Conservation (phyloP, 2,329 filamentous ascomycete genomes). For the Nectriaceae sp. region DNA sequence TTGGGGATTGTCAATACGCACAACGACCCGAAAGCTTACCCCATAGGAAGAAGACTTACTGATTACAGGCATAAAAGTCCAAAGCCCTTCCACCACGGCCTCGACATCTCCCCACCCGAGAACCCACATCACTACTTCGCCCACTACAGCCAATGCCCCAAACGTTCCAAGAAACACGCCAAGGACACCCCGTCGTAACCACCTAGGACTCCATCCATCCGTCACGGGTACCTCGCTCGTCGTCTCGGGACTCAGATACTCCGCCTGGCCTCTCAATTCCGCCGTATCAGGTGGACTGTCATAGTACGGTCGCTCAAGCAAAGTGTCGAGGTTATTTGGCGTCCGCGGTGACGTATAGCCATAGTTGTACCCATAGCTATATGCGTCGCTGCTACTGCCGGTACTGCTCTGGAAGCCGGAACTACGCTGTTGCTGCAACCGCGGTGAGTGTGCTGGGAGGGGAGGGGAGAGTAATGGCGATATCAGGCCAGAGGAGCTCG, state of each 20-base stretch:
- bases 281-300: constrained; percentile 22
- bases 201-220: constrained; percentile 29
- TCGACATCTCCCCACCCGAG: constrained; percentile 21
- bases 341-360: background rate
- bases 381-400: background rate
- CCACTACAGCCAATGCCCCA: constrained; percentile 20
- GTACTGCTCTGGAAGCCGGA: constrained; percentile 13
- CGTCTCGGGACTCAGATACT: constrained; percentile 9
- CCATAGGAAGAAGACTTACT: constrained; percentile 27
- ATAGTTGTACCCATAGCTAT: background rate
- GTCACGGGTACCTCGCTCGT: constrained; percentile 21
- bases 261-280: constrained; percentile 14
- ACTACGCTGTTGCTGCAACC: constrained; percentile 2
- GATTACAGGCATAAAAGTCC: constrained; percentile 31
- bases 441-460: constrained; percentile 10
- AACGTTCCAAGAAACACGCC: constrained; percentile 23
- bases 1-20: constrained; percentile 8
- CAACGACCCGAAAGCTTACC: background rate
- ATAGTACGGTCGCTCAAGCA: constrained; percentile 27
- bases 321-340: constrained; percentile 16
- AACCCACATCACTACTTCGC: constrained; percentile 27
- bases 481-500: constrained; percentile 20
- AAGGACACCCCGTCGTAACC: constrained; percentile 22
- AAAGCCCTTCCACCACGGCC: constrained; percentile 21
- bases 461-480: constrained; percentile 27